Base-by-base conservation (phyloP, 192 early-diverging fungal species). In the Podila epicladia region DNA sequence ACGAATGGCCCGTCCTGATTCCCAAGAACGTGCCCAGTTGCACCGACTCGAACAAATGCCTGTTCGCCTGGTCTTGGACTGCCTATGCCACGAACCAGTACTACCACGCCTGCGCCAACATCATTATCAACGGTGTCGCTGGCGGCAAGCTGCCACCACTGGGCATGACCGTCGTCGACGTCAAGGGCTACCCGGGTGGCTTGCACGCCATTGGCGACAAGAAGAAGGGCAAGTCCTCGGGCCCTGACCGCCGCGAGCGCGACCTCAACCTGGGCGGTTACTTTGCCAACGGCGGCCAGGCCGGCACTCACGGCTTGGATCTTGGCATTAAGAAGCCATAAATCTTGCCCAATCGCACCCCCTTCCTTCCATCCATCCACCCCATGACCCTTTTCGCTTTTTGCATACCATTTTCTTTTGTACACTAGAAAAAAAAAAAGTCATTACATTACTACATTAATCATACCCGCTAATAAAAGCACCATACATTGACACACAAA, bases 81-180 rank as follows among this genome's bases (percentile, higher is more conserved):
- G 90, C 91, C 26, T 72, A 87, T 11, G 89, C 90, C 13, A 91
- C 89, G 72, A 86, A 91, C 61, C 91, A 93, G 80, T 92, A 86
- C 71, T 93, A 93, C 83, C 90, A 89, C 84, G 87, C 90, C 83
- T 92, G 91, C 65, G 91, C 88, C 53, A 89, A 92, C 74, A 74
- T 93, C 26, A 84, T 83, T 29, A 85, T 92, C 73, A 72, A 71
- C 8, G 87, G 87, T 26, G 68, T 9, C 48, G 49, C 58, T 24
- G 29, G 59, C 35, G 68, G 58, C 59, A 38, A 62, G 26, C 17
- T 70, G 37, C 68, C 68, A 0, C 11, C 19, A 45, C 45, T 70
- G 15, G 58, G 13, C 29, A 70, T 70, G 68, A 70, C 68, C 28
- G 38, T 70, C 4, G 68, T 70, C 17, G 59, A 70, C 29, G 68